Base-by-base conservation (phyloP, 805 yeast genomes). In the Ogataea wickerhamii region DNA sequence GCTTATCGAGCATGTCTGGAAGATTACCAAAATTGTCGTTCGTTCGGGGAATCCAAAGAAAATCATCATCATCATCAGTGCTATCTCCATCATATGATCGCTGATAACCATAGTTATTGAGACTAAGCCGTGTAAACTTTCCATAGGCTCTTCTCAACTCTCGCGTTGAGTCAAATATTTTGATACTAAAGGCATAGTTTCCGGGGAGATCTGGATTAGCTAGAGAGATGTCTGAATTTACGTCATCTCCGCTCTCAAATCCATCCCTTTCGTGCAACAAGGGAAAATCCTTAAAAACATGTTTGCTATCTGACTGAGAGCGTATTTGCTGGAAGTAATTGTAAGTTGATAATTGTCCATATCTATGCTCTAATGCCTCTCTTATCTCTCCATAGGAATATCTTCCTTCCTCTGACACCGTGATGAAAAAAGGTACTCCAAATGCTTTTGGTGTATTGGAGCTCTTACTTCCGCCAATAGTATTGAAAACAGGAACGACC, bases 391-490 rank as follows among this genome's bases (percentile, higher is more conserved):
- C 82, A 52, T 74, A 78, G 18, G 86, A 78, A 3, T 52, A 50
- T 4, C 70, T 58, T 26, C 84, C 91, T 1, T 66, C 68, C 24
- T 67, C 64, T 2, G 70, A 54, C 36, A 87, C 52, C 0, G 78
- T 70, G 20, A 88, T 66, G 48, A 88, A 80, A 49, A 87, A 77
- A 2, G 98, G 98, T 1, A 80, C 57, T 2, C 88, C 94, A 61
- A 87, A 84, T 1, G 79, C 60, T 29, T 68, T 68, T 1, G 71
- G 67, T 36, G 63, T 61, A 1, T 66, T 57, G 18, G 46, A 40
- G 30, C 51, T 48, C 57, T 69, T 61, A 49, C 67, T 55, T 48
- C 70, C 52, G 28, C 58, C 42, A 25, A 56, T 52, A 0, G 74
- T 64, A 44, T 70, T 80, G 38, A 79, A 59, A 0, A 84, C 80